Evolutionary conservation across 1,284 basidiomycete species (phyloP).

Genomic region (Cutaneotrichosporon cutaneum): DNA sequence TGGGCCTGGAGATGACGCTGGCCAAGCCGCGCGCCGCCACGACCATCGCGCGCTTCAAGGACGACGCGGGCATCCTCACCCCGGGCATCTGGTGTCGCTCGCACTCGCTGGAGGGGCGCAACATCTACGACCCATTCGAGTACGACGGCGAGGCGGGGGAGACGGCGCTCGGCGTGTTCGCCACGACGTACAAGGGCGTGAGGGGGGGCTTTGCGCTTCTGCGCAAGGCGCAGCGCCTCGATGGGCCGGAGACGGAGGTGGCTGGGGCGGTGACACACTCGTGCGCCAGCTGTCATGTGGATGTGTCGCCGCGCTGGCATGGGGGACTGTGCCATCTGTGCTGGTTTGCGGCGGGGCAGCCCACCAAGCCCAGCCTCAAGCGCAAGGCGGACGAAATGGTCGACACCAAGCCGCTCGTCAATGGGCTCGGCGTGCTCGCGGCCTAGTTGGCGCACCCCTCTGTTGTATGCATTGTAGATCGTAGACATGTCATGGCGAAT

Average conservation of each 20-base stretch:
- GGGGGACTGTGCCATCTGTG: slow-evolving; percentile 27
- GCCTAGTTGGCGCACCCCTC: neutral
- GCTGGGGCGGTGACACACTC: neutral
- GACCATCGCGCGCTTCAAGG: slow-evolving; percentile 74
- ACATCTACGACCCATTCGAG: slow-evolving; percentile 78
- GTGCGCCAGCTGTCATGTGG: slow-evolving; percentile 40
- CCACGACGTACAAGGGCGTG: slow-evolving; percentile 76
- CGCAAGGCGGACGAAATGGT: neutral
- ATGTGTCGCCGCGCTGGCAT: slow-evolving; percentile 49
- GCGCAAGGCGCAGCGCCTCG: slow-evolving; percentile 78
- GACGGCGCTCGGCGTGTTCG: slow-evolving; percentile 84
- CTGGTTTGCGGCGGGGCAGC: slow-evolving; percentile 10
- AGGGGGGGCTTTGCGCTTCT: slow-evolving; percentile 68
- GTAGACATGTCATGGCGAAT: neutral
- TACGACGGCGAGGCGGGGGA: slow-evolving; percentile 64
- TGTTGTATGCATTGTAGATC: slow-evolving; percentile 7
- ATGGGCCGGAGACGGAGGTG: slow-evolving; percentile 55
- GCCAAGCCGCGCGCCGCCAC: slow-evolving; percentile 70
- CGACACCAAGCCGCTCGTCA: slow-evolving; percentile 3
- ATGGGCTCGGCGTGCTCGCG: neutral
- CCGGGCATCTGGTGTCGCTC: slow-evolving; percentile 78
- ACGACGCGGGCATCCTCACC: slow-evolving; percentile 77
- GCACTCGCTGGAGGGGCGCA: slow-evolving; percentile 63
- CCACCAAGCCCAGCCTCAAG: neutral
- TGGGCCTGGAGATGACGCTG: slow-evolving; percentile 86